A percentile compares a stretch with the other conserved stretches of the same genome.
These are phyloP conservation scores for Amphicarpaea edgeworthii DNA, from an alignment of 306 rosid genomes.

Conservation along the genomic window DNA sequence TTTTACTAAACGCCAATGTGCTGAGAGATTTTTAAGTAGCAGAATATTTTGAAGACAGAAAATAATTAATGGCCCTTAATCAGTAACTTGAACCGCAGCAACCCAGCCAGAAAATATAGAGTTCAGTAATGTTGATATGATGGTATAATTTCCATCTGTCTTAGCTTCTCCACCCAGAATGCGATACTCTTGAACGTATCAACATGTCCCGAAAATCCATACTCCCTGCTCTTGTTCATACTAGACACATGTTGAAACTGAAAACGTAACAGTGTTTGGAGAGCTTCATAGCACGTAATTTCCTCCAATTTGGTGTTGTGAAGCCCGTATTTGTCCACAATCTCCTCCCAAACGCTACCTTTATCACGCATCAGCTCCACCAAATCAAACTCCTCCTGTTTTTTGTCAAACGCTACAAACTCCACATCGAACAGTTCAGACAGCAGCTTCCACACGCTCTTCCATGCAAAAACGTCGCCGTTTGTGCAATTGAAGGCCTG, in stretches of 20 bases:
- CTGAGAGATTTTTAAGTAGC: background rate
- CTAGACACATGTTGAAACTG: conserved; percentile 57
- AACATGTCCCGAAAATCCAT: conserved; percentile 44
- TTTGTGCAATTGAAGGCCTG: conserved; percentile 56
- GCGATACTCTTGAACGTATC: conserved; percentile 48
- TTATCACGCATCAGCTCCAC: conserved; percentile 51
- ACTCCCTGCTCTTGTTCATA: conserved; percentile 55
- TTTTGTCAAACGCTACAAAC: conserved; percentile 45
- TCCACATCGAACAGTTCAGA: conserved; percentile 39
- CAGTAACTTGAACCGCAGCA: too few relatives aligned
- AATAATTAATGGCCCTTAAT: too few relatives aligned
- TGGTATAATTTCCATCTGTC: conserved; percentile 57
- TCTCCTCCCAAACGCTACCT: conserved; percentile 52
- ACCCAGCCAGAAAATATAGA: background rate
- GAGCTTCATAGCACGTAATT: conserved; percentile 9
- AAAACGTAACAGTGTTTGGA: conserved; percentile 19
- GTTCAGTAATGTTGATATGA: background rate
- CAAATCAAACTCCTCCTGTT: conserved; percentile 32
- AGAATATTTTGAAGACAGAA: too few relatives aligned
- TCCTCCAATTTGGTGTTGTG: conserved; percentile 50
- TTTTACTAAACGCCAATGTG: background rate
- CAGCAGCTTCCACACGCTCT: conserved; percentile 43
- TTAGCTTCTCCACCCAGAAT: conserved; percentile 35
- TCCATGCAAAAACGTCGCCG: conserved; percentile 54
- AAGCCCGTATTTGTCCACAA: conserved; percentile 53